Evolutionary conservation across 1,284 basidiomycete species (phyloP), one percentile per base, ranked within the genome.

Genomic region (Stygiomarasmius scandens): DNA sequence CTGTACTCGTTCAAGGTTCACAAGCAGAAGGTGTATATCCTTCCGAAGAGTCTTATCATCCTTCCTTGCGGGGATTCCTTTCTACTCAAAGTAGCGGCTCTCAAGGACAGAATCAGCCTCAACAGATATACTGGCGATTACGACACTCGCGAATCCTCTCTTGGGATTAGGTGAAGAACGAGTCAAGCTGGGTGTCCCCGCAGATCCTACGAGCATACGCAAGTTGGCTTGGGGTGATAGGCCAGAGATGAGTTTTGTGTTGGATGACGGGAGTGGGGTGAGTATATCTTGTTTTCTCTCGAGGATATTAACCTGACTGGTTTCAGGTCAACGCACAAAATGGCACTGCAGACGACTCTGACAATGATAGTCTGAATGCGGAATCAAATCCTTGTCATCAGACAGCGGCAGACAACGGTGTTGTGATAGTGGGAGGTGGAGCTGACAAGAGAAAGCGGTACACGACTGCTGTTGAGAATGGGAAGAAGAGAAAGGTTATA

Each of bases 401-500:
- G 14, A 34, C 32, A 5, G 38, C 14, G 38, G 14, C 16, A 29
- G 32, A 29, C 14, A 29, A 19, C n/a, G 43, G 52, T n/a, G 23
- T 22, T 16, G 23, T 46, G 34, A 23, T 36, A 22, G 52, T 29
- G 36, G 72, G 75, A 58, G 62, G 59, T 2, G 76, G 76, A 12
- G 38, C 38, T 0, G 77, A 78, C 69, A 84, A 83, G 67, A 73
- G 80, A 57, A 82, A 83, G 70, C 69, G 80, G 54, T 80, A 82
- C 65, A 72, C 75, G 0, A 75, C 77, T 41, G 65, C 80, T 43
- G 70, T 77, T 24, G 82, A 84, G 54, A 74, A 75, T 32, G 80
- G 81, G 20, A 90, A 89, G 79, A 89, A 87, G 78, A 78, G 85
- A 64, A 87, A 86, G 68, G 75, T 86, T 27, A 81, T 88, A 22